A percentile compares a stretch with the other conserved stretches of the same genome.
Conservation (phyloP, 495 filamentous ascomycete species). For the Amphirosellinia nigrospora region DNA sequence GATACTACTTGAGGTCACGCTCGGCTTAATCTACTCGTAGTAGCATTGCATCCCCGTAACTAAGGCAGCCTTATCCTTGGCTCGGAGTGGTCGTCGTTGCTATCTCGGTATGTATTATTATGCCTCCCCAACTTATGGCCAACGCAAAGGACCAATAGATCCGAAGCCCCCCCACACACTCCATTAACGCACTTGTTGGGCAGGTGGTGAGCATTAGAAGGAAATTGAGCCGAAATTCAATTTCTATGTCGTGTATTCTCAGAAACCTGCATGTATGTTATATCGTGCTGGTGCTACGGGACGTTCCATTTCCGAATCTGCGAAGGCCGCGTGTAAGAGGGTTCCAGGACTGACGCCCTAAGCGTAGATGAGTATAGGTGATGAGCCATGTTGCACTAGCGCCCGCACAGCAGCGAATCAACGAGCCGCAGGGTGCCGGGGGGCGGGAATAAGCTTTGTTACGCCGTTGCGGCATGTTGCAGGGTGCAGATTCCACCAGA, state of each 20-base stretch:
- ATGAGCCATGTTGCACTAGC: neutral
- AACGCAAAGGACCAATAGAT: neutral
- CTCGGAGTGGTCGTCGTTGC: neutral
- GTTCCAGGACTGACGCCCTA: neutral
- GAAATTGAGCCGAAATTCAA: neutral
- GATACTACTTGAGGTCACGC: neutral
- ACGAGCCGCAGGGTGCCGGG: neutral
- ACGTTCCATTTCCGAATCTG: no score
- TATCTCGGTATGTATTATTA: conserved; percentile 1
- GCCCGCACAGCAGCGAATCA: neutral
- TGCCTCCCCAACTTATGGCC: neutral
- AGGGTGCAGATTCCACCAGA: conserved; percentile 5
- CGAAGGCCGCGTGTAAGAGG: neutral
- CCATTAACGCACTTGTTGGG: neutral
- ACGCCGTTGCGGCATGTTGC: neutral
- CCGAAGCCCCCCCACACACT: neutral
- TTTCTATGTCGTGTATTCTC: neutral
- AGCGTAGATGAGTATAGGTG: neutral
- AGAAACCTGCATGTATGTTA: neutral
- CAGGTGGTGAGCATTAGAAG: no score
- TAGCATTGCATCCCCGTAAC: conserved; percentile 7
- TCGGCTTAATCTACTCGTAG: neutral
- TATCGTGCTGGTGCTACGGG: neutral
- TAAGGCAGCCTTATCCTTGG: conserved; percentile 4
- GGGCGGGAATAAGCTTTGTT: conserved; percentile 10